Evolutionary conservation across 257 asterid genomes (phyloP).

Genomic region (Salvia splendens): DNA sequence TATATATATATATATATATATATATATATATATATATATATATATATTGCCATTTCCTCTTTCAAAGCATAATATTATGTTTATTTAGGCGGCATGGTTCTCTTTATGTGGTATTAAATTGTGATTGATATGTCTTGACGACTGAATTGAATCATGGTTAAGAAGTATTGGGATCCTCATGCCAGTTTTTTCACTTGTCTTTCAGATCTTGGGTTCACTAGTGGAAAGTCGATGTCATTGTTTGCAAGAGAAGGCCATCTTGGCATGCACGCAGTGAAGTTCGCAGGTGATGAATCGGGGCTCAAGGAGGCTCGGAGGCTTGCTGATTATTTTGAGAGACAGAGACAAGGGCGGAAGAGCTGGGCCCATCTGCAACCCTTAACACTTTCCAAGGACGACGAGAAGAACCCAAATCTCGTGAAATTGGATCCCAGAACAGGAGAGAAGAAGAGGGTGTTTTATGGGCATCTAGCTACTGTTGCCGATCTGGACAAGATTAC

Average conservation of each 20-base stretch:
- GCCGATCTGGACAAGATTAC: slow-evolving; percentile 77
- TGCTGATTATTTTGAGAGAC: slow-evolving; percentile 65
- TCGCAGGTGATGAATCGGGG: slow-evolving; percentile 66
- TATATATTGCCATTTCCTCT: background rate
- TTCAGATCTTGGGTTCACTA: slow-evolving; percentile 71
- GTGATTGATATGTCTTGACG: background rate
- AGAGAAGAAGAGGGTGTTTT: slow-evolving; percentile 65
- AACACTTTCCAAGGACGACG: slow-evolving; percentile 61
- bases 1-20: no score
- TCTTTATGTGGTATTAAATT: background rate
- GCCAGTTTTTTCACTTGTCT: slow-evolving; percentile 20
- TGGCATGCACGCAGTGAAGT: slow-evolving; percentile 74
- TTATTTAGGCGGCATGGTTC: background rate
- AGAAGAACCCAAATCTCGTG: slow-evolving; percentile 69
- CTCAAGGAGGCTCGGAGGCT: slow-evolving; percentile 71
- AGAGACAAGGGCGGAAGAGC: slow-evolving; percentile 58
- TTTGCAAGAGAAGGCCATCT: slow-evolving; percentile 77
- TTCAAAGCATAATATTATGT: background rate
- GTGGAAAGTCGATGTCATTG: slow-evolving; percentile 84
- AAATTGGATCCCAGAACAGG: slow-evolving; percentile 60
- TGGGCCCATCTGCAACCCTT: slow-evolving; percentile 70
- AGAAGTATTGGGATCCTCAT: slow-evolving; percentile 26
- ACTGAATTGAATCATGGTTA: slow-evolving; percentile 4
- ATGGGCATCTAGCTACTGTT: slow-evolving; percentile 79
- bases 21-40: no score